Conservation (phyloP, 345 rosid genomes). For the Balakata baccata region DNA sequence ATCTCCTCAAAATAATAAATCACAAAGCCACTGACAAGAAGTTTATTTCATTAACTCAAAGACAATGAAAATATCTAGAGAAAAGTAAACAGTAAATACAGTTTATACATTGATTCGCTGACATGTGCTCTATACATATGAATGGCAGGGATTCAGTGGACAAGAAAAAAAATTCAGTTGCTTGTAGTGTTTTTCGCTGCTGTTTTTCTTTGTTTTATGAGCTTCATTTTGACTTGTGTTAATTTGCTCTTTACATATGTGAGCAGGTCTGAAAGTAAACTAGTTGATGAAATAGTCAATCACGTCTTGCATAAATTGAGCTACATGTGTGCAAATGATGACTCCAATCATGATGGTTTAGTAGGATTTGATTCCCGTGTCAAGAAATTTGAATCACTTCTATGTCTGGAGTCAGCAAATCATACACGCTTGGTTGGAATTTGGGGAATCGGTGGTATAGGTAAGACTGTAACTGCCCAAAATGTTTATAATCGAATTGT, state of each 20-base stretch:
- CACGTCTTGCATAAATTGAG: conserved; percentile 7
- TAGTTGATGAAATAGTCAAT: conserved; percentile 12
- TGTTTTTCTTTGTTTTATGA: background rate
- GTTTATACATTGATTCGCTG: too few relatives aligned
- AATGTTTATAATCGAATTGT: background rate
- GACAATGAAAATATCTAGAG: too few relatives aligned
- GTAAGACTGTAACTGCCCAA: conserved; percentile 1
- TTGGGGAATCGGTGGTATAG: conserved; percentile 18
- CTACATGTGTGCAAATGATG: background rate
- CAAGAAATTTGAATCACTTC: background rate
- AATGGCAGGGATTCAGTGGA: too few relatives aligned
- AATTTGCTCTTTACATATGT: background rate
- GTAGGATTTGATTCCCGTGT: conserved; percentile 15
- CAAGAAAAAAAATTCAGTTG: too few relatives aligned
- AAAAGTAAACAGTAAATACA: too few relatives aligned
- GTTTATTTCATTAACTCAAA: too few relatives aligned
- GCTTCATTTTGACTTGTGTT: background rate
- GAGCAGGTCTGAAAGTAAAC: conserved; percentile 14
- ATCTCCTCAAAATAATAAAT: too few relatives aligned
- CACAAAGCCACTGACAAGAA: too few relatives aligned
- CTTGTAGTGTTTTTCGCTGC: too few relatives aligned
- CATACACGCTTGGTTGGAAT: conserved; percentile 12
- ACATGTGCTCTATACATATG: too few relatives aligned
- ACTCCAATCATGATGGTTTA: background rate
- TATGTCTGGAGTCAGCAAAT: background rate